Evolutionary conservation across 1,284 basidiomycete species (phyloP).

Genomic region (Moesziomyces sp.): DNA sequence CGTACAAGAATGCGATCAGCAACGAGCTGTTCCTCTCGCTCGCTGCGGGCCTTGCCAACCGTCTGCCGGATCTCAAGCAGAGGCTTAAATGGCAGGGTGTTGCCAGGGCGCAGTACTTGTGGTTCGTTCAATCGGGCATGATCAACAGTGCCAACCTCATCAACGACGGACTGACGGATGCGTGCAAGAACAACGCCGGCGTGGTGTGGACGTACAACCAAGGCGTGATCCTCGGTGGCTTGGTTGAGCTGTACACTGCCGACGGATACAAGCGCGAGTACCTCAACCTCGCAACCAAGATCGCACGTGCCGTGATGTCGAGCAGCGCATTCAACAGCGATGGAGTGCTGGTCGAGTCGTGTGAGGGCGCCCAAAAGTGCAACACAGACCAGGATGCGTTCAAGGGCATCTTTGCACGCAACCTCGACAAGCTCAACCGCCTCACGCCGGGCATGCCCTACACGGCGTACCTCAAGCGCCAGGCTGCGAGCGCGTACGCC

Average conservation of each 20-base stretch:
- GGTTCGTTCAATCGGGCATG: constrained; percentile 22
- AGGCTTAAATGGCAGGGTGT: constrained; percentile 2
- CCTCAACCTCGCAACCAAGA: neutral
- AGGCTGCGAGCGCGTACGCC: constrained; percentile 6
- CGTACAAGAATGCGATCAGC: constrained; percentile 22
- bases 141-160: constrained; percentile 12
- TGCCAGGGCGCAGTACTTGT: constrained; percentile 12
- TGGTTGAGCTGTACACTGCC: constrained; percentile 8
- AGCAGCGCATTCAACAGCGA: constrained; percentile 4
- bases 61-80: constrained; percentile 5
- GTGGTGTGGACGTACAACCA: constrained; percentile 13
- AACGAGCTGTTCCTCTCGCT: constrained; percentile 26
- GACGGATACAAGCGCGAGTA: constrained; percentile 5
- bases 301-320: constrained; percentile 9
- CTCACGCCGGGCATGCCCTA: constrained; percentile 1
- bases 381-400: constrained; percentile 24
- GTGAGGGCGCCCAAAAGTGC: constrained; percentile 9
- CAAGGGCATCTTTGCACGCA: constrained; percentile 19
- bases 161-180: constrained; percentile 25
- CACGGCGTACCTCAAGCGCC: constrained; percentile 5
- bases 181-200: constrained; percentile 13
- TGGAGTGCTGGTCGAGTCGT: constrained; percentile 5
- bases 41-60: constrained; percentile 17
- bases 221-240: constrained; percentile 8
- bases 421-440: constrained; percentile 13